These are phyloP conservation scores for Eucalyptus coolabah DNA, from an alignment of 345 rosid genomes.

Conservation along the genomic window DNA sequence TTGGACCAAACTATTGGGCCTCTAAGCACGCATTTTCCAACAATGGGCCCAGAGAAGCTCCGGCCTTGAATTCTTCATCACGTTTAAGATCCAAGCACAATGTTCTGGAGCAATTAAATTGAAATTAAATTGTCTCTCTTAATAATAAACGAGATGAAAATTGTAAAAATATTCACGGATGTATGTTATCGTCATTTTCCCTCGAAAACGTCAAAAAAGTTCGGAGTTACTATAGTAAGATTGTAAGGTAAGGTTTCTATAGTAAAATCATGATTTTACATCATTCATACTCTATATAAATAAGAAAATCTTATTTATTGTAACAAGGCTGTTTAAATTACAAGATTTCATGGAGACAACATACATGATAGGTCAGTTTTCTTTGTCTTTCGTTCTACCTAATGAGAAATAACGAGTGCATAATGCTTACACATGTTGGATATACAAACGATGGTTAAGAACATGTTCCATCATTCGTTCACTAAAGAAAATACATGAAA, in stretches of 20 bases:
- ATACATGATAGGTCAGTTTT: not conserved
- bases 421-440: not conserved
- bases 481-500: not conserved
- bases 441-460: not conserved
- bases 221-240: not conserved
- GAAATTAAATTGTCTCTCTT: not conserved
- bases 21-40: not conserved
- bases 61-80: not conserved
- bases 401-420: not conserved
- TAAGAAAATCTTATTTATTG: not conserved
- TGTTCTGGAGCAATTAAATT: not conserved
- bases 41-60: not conserved
- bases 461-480: not conserved
- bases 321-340: not conserved
- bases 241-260: not conserved
- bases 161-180: not conserved
- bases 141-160: not conserved
- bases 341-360: not conserved
- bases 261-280: not conserved
- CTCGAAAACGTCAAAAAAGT: not conserved
- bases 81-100: not conserved
- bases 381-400: rapidly evolving
- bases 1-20: not conserved
- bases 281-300: not conserved
- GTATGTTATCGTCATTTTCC: rapidly evolving